Percentiles rank a stretch among this genome's conserved stretches.
Conservation (phyloP, 192 early-diverging fungal species). For the Chytriomyces sp. region DNA sequence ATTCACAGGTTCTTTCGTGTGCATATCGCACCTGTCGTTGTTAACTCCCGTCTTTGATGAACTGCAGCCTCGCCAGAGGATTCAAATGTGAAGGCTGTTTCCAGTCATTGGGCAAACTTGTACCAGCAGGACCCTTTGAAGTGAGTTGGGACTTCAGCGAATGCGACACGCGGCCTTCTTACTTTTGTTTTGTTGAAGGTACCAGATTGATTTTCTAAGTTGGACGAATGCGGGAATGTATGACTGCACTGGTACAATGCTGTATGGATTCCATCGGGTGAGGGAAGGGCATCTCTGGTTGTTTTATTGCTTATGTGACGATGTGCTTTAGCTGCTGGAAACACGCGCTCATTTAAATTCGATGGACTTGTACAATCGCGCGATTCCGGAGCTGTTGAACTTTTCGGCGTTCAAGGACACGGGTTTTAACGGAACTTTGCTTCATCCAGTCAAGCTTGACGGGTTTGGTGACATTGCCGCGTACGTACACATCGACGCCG, state of each 20-base stretch:
- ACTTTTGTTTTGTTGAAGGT: background rate
- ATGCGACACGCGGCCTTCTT: background rate
- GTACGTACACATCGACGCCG: background rate
- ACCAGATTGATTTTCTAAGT: background rate
- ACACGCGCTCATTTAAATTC: background rate
- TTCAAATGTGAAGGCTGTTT: background rate
- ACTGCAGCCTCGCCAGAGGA: background rate
- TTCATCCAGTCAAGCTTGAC: slow-evolving; percentile 1
- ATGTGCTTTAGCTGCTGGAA: background rate
- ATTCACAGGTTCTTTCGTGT: background rate
- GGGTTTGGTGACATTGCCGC: background rate
- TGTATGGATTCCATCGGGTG: slow-evolving; percentile 12
- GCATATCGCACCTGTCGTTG: too few relatives aligned
- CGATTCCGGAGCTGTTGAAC: background rate
- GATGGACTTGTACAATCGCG: background rate
- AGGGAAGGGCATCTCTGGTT: background rate
- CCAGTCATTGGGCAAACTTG: background rate
- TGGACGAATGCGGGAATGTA: slow-evolving; percentile 8
- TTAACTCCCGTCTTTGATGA: background rate
- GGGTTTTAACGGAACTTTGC: slow-evolving; percentile 1
- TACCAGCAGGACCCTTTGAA: background rate
- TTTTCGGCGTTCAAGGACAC: background rate
- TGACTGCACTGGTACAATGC: background rate
- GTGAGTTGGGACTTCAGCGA: background rate
- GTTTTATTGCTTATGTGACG: background rate